A percentile compares a stretch with the other conserved stretches of the same genome.
Conservation (phyloP, 2,329 filamentous ascomycete species). For the Thielaviopsis ethacetica region DNA sequence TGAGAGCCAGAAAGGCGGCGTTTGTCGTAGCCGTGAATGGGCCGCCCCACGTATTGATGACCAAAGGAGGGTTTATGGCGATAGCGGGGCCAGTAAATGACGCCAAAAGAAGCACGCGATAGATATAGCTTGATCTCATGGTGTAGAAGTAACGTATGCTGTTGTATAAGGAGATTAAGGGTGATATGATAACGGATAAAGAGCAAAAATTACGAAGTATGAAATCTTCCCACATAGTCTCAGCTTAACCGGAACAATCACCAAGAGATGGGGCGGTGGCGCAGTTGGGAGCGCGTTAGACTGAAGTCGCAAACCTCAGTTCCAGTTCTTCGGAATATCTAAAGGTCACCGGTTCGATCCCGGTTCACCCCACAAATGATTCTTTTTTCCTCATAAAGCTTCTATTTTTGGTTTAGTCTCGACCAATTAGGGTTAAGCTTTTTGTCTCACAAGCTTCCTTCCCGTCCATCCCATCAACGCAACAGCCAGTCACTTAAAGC, state of each 20-base stretch:
- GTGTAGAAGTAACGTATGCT: background rate
- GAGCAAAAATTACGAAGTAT: background rate
- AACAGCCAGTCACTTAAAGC: background rate
- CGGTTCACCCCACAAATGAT: conserved; percentile 7
- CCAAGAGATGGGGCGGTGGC: conserved; percentile 4
- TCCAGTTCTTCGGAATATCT: conserved; percentile 6
- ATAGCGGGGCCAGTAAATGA: background rate
- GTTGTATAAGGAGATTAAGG: background rate
- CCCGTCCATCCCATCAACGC: background rate
- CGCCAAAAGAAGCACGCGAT: background rate
- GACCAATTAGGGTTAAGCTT: background rate
- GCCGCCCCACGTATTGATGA: conserved; percentile 39
- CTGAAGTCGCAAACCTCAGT: conserved; percentile 11
- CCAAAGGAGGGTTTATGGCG: conserved; percentile 23
- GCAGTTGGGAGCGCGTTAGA: conserved; percentile 13
- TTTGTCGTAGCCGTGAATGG: conserved; percentile 35
- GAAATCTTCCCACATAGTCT: background rate
- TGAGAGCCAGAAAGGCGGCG: conserved; percentile 28
- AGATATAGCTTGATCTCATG: background rate
- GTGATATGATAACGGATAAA: background rate
- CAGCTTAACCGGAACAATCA: background rate
- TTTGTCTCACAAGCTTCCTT: background rate
- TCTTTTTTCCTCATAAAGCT: background rate
- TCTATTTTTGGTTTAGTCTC: background rate
- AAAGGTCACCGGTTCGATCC: conserved; percentile 12